Conservation (phyloP, 257 asterid genomes). For the Forsythia suspensa region DNA sequence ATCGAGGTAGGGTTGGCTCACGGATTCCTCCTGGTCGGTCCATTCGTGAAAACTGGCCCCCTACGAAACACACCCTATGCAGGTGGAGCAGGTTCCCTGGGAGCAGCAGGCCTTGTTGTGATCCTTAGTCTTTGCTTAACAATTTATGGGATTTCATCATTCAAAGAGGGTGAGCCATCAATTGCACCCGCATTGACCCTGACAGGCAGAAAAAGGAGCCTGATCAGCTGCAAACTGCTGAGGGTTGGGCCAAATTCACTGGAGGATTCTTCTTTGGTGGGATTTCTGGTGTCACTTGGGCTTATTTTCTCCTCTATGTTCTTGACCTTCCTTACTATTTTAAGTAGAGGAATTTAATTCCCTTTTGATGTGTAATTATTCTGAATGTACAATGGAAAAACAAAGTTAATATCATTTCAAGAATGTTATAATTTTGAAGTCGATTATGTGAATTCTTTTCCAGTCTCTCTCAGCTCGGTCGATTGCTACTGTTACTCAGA, state of each 20-base stretch:
- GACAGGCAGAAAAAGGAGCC: slow-evolving; percentile 51
- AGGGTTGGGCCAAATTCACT: slow-evolving; percentile 85
- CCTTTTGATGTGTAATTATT: not conserved
- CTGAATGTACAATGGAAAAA: slow-evolving; percentile 16
- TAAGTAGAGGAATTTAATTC: slow-evolving; percentile 35
- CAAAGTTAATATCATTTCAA: not conserved
- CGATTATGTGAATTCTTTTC: too few relatives aligned
- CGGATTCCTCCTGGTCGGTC: slow-evolving; percentile 49
- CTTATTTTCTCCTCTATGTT: slow-evolving; percentile 80
- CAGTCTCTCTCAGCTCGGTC: not conserved
- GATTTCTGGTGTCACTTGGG: slow-evolving; percentile 89
- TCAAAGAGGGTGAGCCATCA: slow-evolving; percentile 51
- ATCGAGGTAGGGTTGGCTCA: slow-evolving; percentile 54
- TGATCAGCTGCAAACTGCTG: slow-evolving; percentile 77
- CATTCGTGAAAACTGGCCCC: slow-evolving; percentile 53
- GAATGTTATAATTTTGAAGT: too few relatives aligned
- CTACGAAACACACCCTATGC: slow-evolving; percentile 41
- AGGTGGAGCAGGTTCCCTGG: slow-evolving; percentile 49
- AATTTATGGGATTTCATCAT: slow-evolving; percentile 45
- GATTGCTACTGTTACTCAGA: not conserved
- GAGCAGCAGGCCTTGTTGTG: slow-evolving; percentile 51
- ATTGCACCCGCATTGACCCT: slow-evolving; percentile 46
- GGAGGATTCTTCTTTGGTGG: slow-evolving; percentile 99
- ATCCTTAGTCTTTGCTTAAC: slow-evolving; percentile 43
- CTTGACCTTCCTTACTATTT: slow-evolving; percentile 89